Percentiles rank a stretch among this genome's conserved stretches.
Evolutionary conservation across 2,329 filamentous ascomycete genomes (phyloP).

Genomic region (Cadophora sp.): DNA sequence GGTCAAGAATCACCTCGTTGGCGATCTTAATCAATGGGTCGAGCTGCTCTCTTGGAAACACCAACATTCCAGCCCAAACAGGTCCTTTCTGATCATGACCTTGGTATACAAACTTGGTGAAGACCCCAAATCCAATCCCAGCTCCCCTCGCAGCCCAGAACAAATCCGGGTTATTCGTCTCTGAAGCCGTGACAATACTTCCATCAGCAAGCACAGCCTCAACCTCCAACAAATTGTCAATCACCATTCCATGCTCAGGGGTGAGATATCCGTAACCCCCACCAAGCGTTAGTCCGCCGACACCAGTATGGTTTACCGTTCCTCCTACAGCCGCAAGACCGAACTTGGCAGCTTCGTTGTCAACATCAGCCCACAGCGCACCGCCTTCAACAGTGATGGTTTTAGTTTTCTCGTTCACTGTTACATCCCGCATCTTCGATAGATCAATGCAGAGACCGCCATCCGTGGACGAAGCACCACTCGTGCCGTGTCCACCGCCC

Average conservation of each 20-base stretch:
- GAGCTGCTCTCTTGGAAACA: conserved; percentile 28
- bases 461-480: conserved; percentile 33
- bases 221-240: conserved; percentile 33
- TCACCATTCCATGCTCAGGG: conserved; percentile 43
- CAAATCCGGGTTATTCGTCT: conserved; percentile 41
- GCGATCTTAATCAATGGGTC: conserved; percentile 27
- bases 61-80: conserved; percentile 26
- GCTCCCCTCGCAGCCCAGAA: conserved; percentile 46
- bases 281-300: conserved; percentile 34
- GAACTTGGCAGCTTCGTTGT: conserved; percentile 25
- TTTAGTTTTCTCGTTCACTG: conserved; percentile 23
- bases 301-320: conserved; percentile 31
- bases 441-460: conserved; percentile 37
- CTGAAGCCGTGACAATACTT: conserved; percentile 36
- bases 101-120: conserved; percentile 28
- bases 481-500: conserved; percentile 33
- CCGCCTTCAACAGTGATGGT: conserved; percentile 30
- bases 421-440: conserved; percentile 30
- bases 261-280: conserved; percentile 59
- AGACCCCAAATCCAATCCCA: conserved; percentile 36
- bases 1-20: conserved; percentile 22
- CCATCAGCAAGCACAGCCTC: conserved; percentile 46
- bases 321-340: conserved; percentile 33
- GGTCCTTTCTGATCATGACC: conserved; percentile 26
- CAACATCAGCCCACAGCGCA: conserved; percentile 32